phyloP scores from a whole-genome alignment of 2,329 filamentous ascomycete genomes.

The Verticillium klebahnii region DNA sequence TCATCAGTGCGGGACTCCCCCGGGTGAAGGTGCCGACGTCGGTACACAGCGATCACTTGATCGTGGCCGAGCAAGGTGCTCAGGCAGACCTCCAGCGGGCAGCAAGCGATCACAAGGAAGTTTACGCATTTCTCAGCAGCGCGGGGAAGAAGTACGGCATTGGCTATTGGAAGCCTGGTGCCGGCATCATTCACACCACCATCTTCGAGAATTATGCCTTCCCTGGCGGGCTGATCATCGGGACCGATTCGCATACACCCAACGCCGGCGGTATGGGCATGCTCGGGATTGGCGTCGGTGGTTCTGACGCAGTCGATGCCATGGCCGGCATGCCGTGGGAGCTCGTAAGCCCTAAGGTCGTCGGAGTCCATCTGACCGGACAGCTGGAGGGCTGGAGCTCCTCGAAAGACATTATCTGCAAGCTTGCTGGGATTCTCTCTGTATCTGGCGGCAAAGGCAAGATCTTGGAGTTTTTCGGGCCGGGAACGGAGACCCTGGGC shows the following conservation, averaged over 20 bases:
- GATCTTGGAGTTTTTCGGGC: conserved; percentile 30
- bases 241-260: conserved; percentile 31
- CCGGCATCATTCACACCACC: conserved; percentile 31
- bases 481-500: conserved; percentile 22
- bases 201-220: conserved; percentile 35
- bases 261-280: conserved; percentile 30
- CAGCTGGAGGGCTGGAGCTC: conserved; percentile 24
- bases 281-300: conserved; percentile 35
- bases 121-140: conserved; percentile 31
- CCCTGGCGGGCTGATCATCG: conserved; percentile 28
- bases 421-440: conserved; percentile 26
- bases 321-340: conserved; percentile 28
- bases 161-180: conserved; percentile 30
- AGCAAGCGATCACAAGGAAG: conserved; percentile 25
- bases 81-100: conserved; percentile 22
- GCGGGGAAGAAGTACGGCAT: conserved; percentile 41
- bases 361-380: conserved; percentile 25
- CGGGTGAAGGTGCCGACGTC: conserved; percentile 31
- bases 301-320: conserved; percentile 43
- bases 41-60: conserved; percentile 34
- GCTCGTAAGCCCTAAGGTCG: conserved; percentile 23
- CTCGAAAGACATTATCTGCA: conserved; percentile 30
- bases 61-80: conserved; percentile 24
- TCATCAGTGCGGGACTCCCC: conserved; percentile 34
- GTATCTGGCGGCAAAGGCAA: conserved; percentile 28